Evolutionary conservation across 2,329 filamentous ascomycete genomes (phyloP).

Genomic region (Fusarium dlaminii): DNA sequence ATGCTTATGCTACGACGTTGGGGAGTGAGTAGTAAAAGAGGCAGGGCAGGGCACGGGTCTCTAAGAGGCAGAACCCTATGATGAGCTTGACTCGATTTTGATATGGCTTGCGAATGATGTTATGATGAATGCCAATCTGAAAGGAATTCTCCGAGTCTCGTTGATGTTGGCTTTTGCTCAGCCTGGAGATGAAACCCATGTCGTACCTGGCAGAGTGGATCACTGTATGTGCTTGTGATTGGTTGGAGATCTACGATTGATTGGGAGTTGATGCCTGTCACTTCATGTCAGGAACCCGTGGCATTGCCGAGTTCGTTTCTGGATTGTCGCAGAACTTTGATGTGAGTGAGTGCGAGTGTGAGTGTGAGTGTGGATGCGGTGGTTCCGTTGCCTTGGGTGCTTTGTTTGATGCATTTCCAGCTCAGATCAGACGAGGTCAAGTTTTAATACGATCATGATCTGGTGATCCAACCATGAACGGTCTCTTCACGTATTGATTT

Average conservation of each 20-base stretch:
- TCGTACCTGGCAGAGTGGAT: neutral
- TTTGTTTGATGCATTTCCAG: slow-evolving; percentile 7
- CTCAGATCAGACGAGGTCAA: neutral
- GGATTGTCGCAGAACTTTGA: slow-evolving; percentile 25
- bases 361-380: neutral
- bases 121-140: neutral
- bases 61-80: neutral
- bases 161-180: slow-evolving; percentile 1
- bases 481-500: neutral
- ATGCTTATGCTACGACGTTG: slow-evolving; percentile 29
- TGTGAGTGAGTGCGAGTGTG: neutral
- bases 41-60: slow-evolving; percentile 9
- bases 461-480: neutral
- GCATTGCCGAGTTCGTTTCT: slow-evolving; percentile 24
- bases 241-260: neutral
- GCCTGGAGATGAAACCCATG: slow-evolving; percentile 7
- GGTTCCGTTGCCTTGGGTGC: slow-evolving; percentile 4
- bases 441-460: slow-evolving; percentile 4
- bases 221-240: neutral
- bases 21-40: slow-evolving; percentile 5
- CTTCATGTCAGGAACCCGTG: slow-evolving; percentile 34
- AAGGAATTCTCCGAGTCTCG: slow-evolving; percentile 10
- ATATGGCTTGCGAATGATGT: neutral
- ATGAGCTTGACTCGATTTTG: neutral
- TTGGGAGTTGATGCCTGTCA: slow-evolving; percentile 11